Evolutionary conservation across 2,329 filamentous ascomycete species (phyloP).

Genomic region (Sporothrix dimorphospora): DNA sequence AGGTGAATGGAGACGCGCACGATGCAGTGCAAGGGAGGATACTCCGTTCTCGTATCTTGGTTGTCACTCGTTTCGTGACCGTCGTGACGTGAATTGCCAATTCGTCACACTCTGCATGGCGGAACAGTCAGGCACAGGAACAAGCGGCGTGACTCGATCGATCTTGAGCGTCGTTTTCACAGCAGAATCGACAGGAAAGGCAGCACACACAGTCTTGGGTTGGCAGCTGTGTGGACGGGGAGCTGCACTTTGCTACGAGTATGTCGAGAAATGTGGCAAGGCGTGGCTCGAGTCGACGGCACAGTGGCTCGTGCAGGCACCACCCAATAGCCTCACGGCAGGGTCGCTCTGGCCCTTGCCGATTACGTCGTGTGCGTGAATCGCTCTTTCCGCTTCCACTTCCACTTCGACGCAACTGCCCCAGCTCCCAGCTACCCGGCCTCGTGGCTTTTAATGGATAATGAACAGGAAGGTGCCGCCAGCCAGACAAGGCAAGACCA

Average conservation of each 20-base stretch:
- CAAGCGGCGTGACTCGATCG: constrained; percentile 22
- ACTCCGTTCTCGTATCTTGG: too few relatives aligned
- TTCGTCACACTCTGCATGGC: not conserved
- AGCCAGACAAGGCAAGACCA: not conserved
- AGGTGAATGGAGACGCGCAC: not conserved
- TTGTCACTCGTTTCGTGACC: not conserved
- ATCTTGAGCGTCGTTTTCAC: constrained; percentile 20
- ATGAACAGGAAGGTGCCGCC: not conserved
- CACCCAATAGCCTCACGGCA: constrained; percentile 1
- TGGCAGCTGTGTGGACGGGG: not conserved
- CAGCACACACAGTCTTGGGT: not conserved
- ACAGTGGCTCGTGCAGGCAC: not conserved
- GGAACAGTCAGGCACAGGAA: constrained; percentile 11
- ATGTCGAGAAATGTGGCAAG: not conserved
- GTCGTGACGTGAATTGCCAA: not conserved
- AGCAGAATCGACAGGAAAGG: not conserved
- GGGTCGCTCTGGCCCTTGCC: not conserved
- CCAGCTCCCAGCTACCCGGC: constrained; percentile 3
- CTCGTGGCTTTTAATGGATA: not conserved
- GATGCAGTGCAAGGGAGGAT: constrained; percentile 16
- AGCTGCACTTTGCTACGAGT: not conserved
- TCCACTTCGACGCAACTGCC: not conserved
- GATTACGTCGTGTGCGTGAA: constrained; percentile 6
- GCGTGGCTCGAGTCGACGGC: constrained; percentile 6
- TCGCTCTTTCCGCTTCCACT: not conserved